Evolutionary conservation across 2,329 filamentous ascomycete species (phyloP), one percentile per base, ranked within the genome.

Genomic region (Colletotrichum phormii): DNA sequence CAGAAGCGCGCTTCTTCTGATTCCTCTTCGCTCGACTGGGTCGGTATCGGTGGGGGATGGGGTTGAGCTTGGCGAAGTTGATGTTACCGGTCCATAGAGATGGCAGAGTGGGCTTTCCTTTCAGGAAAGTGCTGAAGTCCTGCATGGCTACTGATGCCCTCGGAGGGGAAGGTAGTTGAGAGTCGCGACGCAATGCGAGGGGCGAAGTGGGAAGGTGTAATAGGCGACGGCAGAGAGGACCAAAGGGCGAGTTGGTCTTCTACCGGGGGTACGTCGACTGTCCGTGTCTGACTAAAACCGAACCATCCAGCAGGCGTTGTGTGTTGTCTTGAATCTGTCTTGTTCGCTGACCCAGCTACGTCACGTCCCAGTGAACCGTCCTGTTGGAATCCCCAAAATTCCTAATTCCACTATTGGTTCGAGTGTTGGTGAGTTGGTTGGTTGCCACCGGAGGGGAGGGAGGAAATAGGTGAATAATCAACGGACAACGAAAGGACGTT

Each of bases 41-140:
- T 73, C 81, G 80, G 75, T 84, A 84, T 74, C 83, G 83, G 37
- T 79, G 80, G 33, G 84, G 83, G 24, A 83, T 80, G 53, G 82
- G 84, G 75, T 84, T 86, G 67, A 86, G 78, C 61, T 84, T 82
- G 15, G 83, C 82, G 63, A 85, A 77, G 75, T 83, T 84, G 60
- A 86, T 76, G 58, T 83, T 82, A 59, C 84, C 82, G 37, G 82
- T 82, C 78, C 82, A 82, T 13, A 84, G 78, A 46, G 82, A 80
- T 61, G 83, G 82, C 24, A 76, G 71, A 31, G 83, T 80, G 63
- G 83, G 81, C 79, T 85, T 86, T 74, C 81, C 80, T 73, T 82
- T 79, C 12, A 81, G 73, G 60, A 83, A 77, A 51, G 79, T 80
- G 68, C 81, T 71, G 58, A 83, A 77, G 76, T 84, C 82, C 76